Evolutionary conservation across 2,329 filamentous ascomycete species (phyloP), one percentile per base, ranked within the genome.

Genomic region (Monilinia aucupariae): DNA sequence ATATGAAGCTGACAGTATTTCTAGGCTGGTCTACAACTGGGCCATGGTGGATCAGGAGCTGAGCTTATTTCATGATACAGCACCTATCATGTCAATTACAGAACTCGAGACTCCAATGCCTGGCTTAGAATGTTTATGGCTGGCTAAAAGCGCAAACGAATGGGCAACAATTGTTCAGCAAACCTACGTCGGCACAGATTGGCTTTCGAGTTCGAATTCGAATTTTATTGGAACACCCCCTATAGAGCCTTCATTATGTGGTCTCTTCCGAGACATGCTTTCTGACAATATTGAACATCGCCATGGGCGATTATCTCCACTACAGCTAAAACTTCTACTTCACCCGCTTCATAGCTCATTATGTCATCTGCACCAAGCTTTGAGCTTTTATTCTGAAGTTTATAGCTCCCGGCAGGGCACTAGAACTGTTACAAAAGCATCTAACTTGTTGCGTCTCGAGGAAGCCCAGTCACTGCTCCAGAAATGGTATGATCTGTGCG

Each of bases 41-140:
- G 84, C 87, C 25, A 88, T 89, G 82, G 81, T 88, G 30, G 88
- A 91, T 71, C 87, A 90, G 69, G 88, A 91, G 73, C 76, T 89
- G 62, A 83, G 84, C 54, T 76, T 89, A 10, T 88, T 88, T 75
- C 81, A 87, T 67, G 85, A 89, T 69, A 82, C 80, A 0, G 78
- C 80, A 1, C 84, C 85, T 0, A 76, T 88, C 39, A 82, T 90
- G 62, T 82, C 85, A 17, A 81, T 88, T 61, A 86, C 82, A 37
- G 85, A 90, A 64, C 81, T 89, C 54, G 80, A 81, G 27, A 82
- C 84, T 49, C 84, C 86, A 4, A 82, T 90, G 71, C 87, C 87
- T 22, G 76, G 76, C 4, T 74, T 84, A 1, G 86, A 90, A 66
- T 73, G 78, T 4, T 77, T 89, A 4, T 90, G 87, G 87, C 78